Conservation (phyloP, 2,329 filamentous ascomycete species). For the Aspergillus sclerotialis region DNA sequence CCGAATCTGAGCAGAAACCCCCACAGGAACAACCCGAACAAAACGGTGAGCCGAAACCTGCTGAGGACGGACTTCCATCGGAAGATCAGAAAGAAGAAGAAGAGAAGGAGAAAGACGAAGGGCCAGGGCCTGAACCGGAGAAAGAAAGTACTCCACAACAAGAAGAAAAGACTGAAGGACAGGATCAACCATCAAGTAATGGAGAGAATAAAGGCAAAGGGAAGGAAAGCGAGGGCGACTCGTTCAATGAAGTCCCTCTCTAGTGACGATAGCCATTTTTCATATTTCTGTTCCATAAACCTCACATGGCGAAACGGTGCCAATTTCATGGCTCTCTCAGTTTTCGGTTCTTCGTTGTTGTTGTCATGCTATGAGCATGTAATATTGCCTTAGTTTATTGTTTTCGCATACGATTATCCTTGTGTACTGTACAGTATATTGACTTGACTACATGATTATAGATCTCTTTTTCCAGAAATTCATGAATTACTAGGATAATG, state of each 20-base stretch:
- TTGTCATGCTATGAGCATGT: no score
- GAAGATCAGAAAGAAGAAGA: conserved; percentile 5
- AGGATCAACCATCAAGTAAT: conserved; percentile 10
- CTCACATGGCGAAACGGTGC: conserved; percentile 1
- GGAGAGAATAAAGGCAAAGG: conserved; percentile 19
- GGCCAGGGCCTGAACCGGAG: no score
- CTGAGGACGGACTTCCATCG: conserved; percentile 1
- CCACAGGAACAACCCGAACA: conserved; percentile 10
- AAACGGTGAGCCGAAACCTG: conserved; percentile 12
- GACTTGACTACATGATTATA: no score
- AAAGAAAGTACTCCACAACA: conserved; percentile 6
- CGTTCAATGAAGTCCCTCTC: conserved; percentile 27
- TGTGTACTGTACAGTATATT: conserved; percentile 15
- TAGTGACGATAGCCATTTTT: conserved; percentile 10
- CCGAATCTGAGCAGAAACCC: conserved; percentile 5
- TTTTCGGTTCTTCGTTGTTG: no score
- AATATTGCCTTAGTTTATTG: no score
- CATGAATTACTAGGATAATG: no score
- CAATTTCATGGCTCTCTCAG: no score
- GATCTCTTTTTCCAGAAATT: no score
- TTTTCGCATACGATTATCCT: no score
- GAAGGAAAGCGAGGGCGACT: conserved; percentile 27
- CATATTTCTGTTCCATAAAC: conserved; percentile 8
- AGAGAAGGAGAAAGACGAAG: conserved; percentile 9
- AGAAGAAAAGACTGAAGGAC: conserved; percentile 12